These are phyloP conservation scores for Coriolopsis trogii DNA, from an alignment of 1,284 basidiomycete species.

Conservation along the genomic window DNA sequence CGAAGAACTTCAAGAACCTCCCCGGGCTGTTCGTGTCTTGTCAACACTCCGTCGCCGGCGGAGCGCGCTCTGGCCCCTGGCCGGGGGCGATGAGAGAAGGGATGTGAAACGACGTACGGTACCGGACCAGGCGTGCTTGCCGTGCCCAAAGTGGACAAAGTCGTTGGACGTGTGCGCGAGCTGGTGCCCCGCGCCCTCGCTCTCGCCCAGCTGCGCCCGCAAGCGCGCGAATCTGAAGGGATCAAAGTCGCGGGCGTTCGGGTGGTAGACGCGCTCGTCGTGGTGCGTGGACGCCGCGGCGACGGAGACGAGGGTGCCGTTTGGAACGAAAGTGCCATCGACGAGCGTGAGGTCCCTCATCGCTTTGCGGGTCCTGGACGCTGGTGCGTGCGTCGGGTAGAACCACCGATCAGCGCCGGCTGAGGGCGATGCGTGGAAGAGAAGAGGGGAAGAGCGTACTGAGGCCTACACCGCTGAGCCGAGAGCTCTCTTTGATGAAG, in stretches of 20 bases:
- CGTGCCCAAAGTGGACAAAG: conserved; percentile 35
- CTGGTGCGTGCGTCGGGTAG: no score
- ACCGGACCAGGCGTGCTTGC: no score
- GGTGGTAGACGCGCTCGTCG: conserved; percentile 38
- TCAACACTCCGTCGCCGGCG: not conserved
- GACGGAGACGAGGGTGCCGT: conserved; percentile 42
- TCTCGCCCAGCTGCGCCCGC: conserved; percentile 16
- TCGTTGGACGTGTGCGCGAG: conserved; percentile 27
- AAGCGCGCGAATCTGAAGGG: conserved; percentile 35
- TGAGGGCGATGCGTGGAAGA: conserved; percentile 25
- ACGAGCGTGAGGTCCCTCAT: conserved; percentile 40
- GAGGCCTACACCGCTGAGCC: conserved; percentile 31
- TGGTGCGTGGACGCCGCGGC: conserved; percentile 43
- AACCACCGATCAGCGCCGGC: no score
- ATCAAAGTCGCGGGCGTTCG: no score
- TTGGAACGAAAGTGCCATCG: conserved; percentile 45
- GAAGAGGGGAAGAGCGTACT: conserved; percentile 11
- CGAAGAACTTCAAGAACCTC: conserved; percentile 49
- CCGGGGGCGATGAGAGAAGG: no score
- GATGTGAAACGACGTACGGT: no score
- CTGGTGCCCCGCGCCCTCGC: conserved; percentile 24
- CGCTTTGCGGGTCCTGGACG: conserved; percentile 19
- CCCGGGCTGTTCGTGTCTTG: not conserved
- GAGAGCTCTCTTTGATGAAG: conserved; percentile 49
- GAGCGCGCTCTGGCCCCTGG: no score